Conservation (phyloP, 2,329 filamentous ascomycete species). For the Sclerotinia sclerotiorum region DNA sequence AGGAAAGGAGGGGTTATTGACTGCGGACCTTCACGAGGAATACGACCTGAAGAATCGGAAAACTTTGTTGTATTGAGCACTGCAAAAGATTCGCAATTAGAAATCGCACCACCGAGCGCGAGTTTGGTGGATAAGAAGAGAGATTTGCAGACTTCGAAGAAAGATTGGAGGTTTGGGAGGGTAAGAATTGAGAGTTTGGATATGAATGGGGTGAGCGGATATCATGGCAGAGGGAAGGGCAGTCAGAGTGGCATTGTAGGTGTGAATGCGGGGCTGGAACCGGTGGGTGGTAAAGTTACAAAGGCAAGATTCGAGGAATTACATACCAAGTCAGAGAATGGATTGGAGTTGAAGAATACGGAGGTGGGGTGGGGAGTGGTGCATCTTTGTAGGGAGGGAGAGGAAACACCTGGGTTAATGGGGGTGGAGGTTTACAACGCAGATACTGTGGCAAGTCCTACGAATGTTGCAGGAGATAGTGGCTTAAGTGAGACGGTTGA, state of each 20-base stretch:
- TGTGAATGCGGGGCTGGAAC: constrained; percentile 42
- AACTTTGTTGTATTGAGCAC: constrained; percentile 5
- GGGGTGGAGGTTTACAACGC: constrained; percentile 34
- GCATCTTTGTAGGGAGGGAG: constrained; percentile 84
- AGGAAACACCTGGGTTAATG: constrained; percentile 66
- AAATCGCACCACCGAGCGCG: constrained; percentile 38
- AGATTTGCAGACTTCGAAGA: constrained; percentile 46
- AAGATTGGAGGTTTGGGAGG: constrained; percentile 80
- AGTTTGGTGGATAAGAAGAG: constrained; percentile 38
- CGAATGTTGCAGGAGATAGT: constrained; percentile 32
- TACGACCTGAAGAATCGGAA: constrained; percentile 1
- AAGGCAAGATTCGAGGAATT: constrained; percentile 75
- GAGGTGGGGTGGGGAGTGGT: constrained; percentile 90
- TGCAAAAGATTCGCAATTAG: constrained; percentile 28
- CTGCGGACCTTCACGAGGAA: constrained; percentile 39
- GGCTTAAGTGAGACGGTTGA: constrained; percentile 42
- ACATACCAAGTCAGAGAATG: background rate
- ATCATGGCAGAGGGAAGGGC: constrained; percentile 49
- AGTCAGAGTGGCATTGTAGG: constrained; percentile 27
- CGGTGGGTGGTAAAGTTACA: constrained; percentile 61
- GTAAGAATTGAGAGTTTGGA: constrained; percentile 81
- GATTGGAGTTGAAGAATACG: constrained; percentile 64
- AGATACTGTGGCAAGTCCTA: constrained; percentile 7
- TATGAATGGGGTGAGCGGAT: constrained; percentile 50
- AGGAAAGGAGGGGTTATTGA: constrained; percentile 35